A percentile compares a stretch with the other conserved stretches of the same genome.
These are phyloP conservation scores for Scedosporium boydii DNA, from an alignment of 2,329 filamentous ascomycete species.

Conservation along the genomic window DNA sequence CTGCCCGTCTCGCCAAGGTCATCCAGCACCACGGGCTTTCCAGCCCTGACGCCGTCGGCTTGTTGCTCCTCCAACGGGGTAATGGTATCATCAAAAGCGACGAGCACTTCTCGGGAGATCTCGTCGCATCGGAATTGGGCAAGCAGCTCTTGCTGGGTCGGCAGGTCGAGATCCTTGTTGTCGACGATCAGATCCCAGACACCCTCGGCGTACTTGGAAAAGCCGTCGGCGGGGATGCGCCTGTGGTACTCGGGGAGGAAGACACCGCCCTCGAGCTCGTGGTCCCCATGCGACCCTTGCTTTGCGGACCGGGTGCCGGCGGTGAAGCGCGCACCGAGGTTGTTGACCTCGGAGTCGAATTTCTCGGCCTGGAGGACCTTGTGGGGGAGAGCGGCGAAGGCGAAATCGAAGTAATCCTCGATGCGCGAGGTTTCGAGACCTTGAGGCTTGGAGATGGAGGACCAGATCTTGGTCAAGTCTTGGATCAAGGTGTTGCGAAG, in stretches of 20 bases:
- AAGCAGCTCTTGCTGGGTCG: conserved; percentile 91
- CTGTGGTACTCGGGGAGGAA: conserved; percentile 93
- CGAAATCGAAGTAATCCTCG: conserved; percentile 97
- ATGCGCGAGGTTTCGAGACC: conserved; percentile 84
- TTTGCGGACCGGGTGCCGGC: conserved; percentile 67
- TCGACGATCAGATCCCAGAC: conserved; percentile 98
- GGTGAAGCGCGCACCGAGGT: conserved; percentile 71
- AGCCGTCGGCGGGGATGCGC: conserved; percentile 93
- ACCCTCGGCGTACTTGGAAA: conserved; percentile 84
- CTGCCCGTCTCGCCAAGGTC: conserved; percentile 69
- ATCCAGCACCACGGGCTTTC: conserved; percentile 61
- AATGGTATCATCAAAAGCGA: conserved; percentile 75
- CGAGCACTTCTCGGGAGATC: conserved; percentile 80
- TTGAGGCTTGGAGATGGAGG: conserved; percentile 79
- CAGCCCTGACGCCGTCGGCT: conserved; percentile 61
- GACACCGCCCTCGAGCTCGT: conserved; percentile 67
- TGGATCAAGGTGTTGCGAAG: conserved; percentile 83
- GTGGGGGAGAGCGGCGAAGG: conserved; percentile 89
- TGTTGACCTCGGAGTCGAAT: conserved; percentile 71
- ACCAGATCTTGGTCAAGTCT: conserved; percentile 88
- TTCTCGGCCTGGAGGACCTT: conserved; percentile 93
- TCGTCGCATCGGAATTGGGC: conserved; percentile 98
- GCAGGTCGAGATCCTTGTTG: conserved; percentile 95
- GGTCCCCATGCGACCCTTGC: conserved; percentile 52
- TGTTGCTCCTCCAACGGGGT: conserved; percentile 79